Conservation (phyloP, 2,329 filamentous ascomycete genomes). For the Nigrograna mackinnonii region DNA sequence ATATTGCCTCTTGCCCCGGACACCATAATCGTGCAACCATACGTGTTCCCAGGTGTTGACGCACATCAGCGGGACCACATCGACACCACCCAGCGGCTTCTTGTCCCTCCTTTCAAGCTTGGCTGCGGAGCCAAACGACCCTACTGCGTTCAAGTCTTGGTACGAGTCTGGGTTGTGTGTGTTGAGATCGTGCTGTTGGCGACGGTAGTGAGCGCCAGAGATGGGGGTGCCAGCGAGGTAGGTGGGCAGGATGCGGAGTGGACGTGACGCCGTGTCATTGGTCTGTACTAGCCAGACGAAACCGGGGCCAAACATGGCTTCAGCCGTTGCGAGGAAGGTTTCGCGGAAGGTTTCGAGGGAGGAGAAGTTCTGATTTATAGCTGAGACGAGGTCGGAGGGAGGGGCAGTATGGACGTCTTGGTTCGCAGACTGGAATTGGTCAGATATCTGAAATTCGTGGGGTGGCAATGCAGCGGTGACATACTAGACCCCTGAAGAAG, state of each 20-base stretch:
- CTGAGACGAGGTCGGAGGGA: conserved; percentile 56
- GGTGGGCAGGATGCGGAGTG: conserved; percentile 75
- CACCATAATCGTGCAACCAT: conserved; percentile 82
- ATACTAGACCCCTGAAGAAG: conserved; percentile 69
- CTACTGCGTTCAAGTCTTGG: conserved; percentile 40
- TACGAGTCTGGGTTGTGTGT: conserved; percentile 46
- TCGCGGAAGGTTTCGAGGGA: conserved; percentile 79
- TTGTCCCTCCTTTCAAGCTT: conserved; percentile 32
- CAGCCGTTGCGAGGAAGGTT: conserved; percentile 79
- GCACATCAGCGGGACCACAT: conserved; percentile 79
- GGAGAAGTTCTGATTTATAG: conserved; percentile 74
- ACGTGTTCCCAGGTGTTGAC: conserved; percentile 97
- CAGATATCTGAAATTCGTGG: background rate
- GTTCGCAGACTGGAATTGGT: conserved; percentile 37
- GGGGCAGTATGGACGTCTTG: conserved; percentile 26
- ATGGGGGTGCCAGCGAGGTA: conserved; percentile 93
- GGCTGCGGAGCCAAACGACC: conserved; percentile 40
- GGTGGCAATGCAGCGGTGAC: conserved; percentile 3
- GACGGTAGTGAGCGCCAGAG: conserved; percentile 79
- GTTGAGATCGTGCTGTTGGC: conserved; percentile 71
- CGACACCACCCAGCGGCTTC: conserved; percentile 67
- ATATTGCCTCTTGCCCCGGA: conserved; percentile 75
- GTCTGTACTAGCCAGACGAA: conserved; percentile 89
- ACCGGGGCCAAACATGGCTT: conserved; percentile 93
- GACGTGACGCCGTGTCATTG: conserved; percentile 47